Conservation (phyloP, 2,329 filamentous ascomycete genomes). For the Hypomyces perniciosus region DNA sequence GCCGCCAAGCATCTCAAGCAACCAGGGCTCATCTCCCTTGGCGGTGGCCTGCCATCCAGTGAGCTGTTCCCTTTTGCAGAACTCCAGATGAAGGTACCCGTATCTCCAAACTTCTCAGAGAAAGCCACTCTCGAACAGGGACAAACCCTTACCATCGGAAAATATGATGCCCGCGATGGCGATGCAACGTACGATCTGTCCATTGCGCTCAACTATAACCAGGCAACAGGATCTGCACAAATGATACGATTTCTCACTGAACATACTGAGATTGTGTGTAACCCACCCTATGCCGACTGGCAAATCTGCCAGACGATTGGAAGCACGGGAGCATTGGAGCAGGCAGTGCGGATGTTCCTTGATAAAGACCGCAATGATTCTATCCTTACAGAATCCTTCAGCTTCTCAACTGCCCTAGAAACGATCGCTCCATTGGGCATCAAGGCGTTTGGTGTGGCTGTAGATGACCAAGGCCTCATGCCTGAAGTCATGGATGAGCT, state of each 20-base stretch:
- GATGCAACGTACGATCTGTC: conserved; percentile 61
- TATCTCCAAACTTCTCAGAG: conserved; percentile 64
- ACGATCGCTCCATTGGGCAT: conserved; percentile 50
- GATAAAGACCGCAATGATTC: conserved; percentile 63
- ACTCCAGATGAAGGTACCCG: conserved; percentile 67
- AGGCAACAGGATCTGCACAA: conserved; percentile 79
- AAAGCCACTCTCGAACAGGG: conserved; percentile 57
- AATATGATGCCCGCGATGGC: conserved; percentile 70
- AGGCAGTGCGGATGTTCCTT: conserved; percentile 75
- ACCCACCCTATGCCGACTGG: conserved; percentile 89
- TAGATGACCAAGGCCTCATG: conserved; percentile 50
- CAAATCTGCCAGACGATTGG: conserved; percentile 75
- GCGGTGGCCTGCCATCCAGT: conserved; percentile 80
- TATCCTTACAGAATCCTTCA: conserved; percentile 84
- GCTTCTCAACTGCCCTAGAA: conserved; percentile 68
- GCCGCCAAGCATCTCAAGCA: conserved; percentile 74
- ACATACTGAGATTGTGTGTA: conserved; percentile 86
- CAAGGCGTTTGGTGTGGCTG: conserved; percentile 42
- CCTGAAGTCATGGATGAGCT: conserved; percentile 48
- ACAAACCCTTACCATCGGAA: conserved; percentile 61
- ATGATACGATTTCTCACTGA: conserved; percentile 87
- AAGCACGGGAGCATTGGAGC: conserved; percentile 80
- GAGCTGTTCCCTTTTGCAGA: conserved; percentile 90
- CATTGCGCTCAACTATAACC: conserved; percentile 88
- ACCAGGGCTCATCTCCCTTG: conserved; percentile 83